These are phyloP conservation scores for Wickerhamiella vanderwaltii DNA, from an alignment of 805 yeast species.

Conservation along the genomic window DNA sequence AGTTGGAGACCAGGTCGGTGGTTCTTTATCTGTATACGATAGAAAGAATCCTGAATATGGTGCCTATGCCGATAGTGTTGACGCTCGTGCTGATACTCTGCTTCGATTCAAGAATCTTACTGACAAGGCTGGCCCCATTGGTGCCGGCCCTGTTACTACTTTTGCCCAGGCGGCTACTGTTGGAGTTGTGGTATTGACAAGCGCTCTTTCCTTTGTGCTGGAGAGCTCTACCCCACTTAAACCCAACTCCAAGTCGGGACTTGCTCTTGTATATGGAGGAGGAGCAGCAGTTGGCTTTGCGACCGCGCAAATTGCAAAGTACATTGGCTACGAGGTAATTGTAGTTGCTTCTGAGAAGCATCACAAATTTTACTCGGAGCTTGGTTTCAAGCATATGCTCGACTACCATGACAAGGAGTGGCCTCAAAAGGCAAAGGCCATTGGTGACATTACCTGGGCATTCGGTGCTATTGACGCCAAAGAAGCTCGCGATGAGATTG, in stretches of 20 bases:
- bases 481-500: slow-evolving; percentile 15
- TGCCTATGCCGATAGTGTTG: slow-evolving; percentile 45
- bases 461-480: slow-evolving; percentile 21
- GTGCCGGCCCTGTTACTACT: slow-evolving; percentile 33
- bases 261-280: slow-evolving; percentile 32
- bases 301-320: slow-evolving; percentile 49
- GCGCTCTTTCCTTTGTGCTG: slow-evolving; percentile 31
- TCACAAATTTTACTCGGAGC: slow-evolving; percentile 29
- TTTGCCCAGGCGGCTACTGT: slow-evolving; percentile 56
- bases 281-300: slow-evolving; percentile 48
- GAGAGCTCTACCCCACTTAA: slow-evolving; percentile 25
- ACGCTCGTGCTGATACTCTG: slow-evolving; percentile 29
- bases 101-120: slow-evolving; percentile 24
- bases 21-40: slow-evolving; percentile 38
- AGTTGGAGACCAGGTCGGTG: slow-evolving; percentile 35
- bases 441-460: slow-evolving; percentile 20
- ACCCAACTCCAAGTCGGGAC: slow-evolving; percentile 18
- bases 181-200: slow-evolving; percentile 42
- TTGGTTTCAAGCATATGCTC: slow-evolving; percentile 42
- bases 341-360: slow-evolving; percentile 42
- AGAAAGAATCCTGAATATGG: slow-evolving; percentile 36
- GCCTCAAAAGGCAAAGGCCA: slow-evolving; percentile 32
- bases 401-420: slow-evolving; percentile 37
- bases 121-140: slow-evolving; percentile 22
- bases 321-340: slow-evolving; percentile 36